These are phyloP conservation scores for Phytophthora quininea DNA, from an alignment of 352 stramenopile species.

Conservation along the genomic window DNA sequence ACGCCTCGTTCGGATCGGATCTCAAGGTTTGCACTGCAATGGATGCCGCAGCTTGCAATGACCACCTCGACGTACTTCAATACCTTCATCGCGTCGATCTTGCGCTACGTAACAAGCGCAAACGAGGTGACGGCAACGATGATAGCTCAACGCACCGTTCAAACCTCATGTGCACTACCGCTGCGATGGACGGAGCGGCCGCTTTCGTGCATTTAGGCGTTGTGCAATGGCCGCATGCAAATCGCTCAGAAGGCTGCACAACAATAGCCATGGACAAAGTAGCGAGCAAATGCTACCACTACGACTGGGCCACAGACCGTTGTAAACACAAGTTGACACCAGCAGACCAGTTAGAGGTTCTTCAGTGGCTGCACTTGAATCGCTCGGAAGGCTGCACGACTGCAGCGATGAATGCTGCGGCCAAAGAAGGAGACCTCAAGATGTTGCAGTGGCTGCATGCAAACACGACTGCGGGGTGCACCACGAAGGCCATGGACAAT, in stretches of 20 bases:
- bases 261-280: neutral
- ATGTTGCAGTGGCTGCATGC: neutral
- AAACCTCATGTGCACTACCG: no score
- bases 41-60: no score
- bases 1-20: no score
- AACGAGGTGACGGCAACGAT: no score
- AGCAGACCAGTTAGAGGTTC: neutral
- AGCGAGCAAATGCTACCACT: neutral
- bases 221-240: no score
- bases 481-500: neutral
- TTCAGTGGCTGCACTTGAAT: neutral
- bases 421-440: neutral
- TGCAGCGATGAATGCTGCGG: neutral
- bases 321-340: neutral
- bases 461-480: neutral
- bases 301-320: neutral
- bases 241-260: neutral
- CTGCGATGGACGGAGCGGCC: no score
- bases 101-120: no score
- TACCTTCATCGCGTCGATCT: no score
- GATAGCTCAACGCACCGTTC: no score
- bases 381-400: neutral
- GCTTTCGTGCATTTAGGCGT: no score
- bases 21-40: no score
- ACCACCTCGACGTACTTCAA: no score